Evolutionary conservation across 2,329 filamentous ascomycete genomes (phyloP), one percentile per base, ranked within the genome.

Genomic region (Tricladium varicosporioides): DNA sequence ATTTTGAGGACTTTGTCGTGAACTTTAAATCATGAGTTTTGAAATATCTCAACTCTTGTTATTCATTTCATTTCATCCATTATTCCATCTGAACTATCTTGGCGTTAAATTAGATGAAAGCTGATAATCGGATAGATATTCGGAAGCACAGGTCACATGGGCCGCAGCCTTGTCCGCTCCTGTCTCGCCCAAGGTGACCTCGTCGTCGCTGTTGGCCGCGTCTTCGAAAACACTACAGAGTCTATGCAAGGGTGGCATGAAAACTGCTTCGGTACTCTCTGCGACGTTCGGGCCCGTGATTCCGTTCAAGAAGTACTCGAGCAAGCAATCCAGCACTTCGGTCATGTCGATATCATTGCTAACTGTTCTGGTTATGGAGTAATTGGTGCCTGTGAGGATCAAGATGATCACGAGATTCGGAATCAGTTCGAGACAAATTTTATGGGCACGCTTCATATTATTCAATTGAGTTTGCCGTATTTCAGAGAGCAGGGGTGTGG

Each of bases 401-500:
- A 97, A 75, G 92, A 97, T 72, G 91, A 96, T 71, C 87, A 92
- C 72, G 94, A 97, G 70, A 83, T 97, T 65, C 89, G 92, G 57
- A 93, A 96, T 68, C 94, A 97, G 73, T 97, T 97, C 75, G 91
- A 95, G 78, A 97, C 92, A 18, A 99, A 99, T 73, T 96, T 97
- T 73, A 93, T 96, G 80, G 94, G 94, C 53, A 95, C 92, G 0
- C 75, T 97, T 58, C 89, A 97, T 74, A 96, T 99, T 66, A 88
- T 97, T 58, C 92, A 97, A 71, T 78, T 90, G 16, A 92, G 89
- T 1, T 76, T 97, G 40, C 92, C 92, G 0, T 91, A 96, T 74
- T 95, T 97, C 66, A 86, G 93, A 51, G 80, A 86, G 61, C 87
- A 91, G 62, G 80, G 81, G 18, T 79, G 77, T 1, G 94, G 94